Conservation (phyloP, 179 eudicot species). For the Spinacia oleracea region DNA sequence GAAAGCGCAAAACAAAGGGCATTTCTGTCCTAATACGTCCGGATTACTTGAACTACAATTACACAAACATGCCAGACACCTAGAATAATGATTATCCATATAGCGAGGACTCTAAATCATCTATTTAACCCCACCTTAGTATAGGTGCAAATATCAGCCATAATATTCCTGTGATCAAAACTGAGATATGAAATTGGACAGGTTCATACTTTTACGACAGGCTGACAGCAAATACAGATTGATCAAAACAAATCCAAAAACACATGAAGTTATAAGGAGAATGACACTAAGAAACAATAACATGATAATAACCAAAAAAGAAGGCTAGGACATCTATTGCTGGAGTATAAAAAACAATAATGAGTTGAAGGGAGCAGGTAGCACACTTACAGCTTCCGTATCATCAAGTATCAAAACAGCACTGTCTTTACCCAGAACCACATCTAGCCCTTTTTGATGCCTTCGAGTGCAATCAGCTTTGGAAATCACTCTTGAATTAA, state of each 20-base stretch:
- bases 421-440: conserved; percentile 80
- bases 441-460: conserved; percentile 91
- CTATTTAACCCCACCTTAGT: neutral
- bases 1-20: too few relatives aligned
- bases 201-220: neutral
- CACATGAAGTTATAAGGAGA: neutral
- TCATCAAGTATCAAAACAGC: conserved; percentile 92
- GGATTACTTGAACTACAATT: too few relatives aligned
- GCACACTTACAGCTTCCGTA: conserved; percentile 68
- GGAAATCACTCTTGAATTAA: conserved; percentile 77
- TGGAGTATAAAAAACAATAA: neutral
- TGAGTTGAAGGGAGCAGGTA: neutral
- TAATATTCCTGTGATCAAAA: neutral
- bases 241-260: neutral
- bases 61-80: neutral
- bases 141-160: neutral
- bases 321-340: neutral
- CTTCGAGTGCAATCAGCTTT: conserved; percentile 77
- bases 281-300: neutral
- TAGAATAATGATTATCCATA: neutral
- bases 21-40: too few relatives aligned
- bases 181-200: neutral
- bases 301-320: neutral
- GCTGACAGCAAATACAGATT: neutral
- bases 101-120: neutral